Percentiles rank a stretch among this genome's conserved stretches.
Evolutionary conservation across 2,329 filamentous ascomycete genomes (phyloP).

Genomic region (Botrytis cinerea): DNA sequence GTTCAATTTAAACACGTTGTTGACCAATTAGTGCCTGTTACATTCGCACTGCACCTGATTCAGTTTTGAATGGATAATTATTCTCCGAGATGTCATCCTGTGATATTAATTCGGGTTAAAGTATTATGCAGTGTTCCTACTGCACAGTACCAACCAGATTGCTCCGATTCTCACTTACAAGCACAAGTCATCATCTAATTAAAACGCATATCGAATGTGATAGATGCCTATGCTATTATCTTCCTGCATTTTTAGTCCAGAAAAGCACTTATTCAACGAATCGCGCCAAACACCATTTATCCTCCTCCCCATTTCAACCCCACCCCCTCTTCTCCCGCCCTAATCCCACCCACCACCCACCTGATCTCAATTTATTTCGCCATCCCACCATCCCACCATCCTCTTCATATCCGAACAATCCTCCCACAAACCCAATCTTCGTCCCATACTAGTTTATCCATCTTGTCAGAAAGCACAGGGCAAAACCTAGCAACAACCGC

Average conservation of each 20-base stretch:
- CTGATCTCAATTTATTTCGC: slow-evolving; percentile 25
- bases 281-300: slow-evolving; percentile 52
- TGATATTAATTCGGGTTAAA: neutral
- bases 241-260: neutral
- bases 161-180: neutral
- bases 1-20: neutral
- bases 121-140: neutral
- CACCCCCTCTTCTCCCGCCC: neutral
- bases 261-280: slow-evolving; percentile 59
- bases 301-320: slow-evolving; percentile 50
- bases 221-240: neutral
- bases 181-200: neutral
- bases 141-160: neutral
- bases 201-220: neutral
- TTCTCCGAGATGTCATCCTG: neutral
- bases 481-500: neutral
- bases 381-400: slow-evolving; percentile 32
- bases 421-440: neutral
- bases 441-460: neutral
- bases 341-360: neutral
- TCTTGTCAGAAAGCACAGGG: neutral
- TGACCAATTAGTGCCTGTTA: neutral
- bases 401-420: slow-evolving; percentile 23
- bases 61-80: neutral
- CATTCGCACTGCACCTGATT: neutral